phyloP scores from a whole-genome alignment of 2,329 filamentous ascomycete species.

The Colletotrichum brevisporum region DNA sequence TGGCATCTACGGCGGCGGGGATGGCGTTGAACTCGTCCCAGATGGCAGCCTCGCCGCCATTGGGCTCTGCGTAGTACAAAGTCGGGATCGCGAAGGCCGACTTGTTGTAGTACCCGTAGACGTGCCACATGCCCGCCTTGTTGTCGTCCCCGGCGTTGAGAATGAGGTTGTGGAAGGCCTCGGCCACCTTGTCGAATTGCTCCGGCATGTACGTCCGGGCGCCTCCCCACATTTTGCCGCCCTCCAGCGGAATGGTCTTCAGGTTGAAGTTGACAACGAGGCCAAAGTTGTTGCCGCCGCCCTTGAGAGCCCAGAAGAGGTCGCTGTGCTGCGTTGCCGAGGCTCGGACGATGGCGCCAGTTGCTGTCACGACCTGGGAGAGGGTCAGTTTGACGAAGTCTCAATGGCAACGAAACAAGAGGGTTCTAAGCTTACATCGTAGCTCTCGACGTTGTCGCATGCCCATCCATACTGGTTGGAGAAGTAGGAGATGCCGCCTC shows the following conservation, averaged over 20 bases:
- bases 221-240: conserved; percentile 56
- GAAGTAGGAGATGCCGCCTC: conserved; percentile 44
- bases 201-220: conserved; percentile 49
- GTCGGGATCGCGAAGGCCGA: conserved; percentile 47
- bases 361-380: conserved; percentile 57
- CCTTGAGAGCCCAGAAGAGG: conserved; percentile 70
- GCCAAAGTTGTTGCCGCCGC: conserved; percentile 70
- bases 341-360: conserved; percentile 59
- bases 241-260: conserved; percentile 50
- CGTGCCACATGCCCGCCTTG: conserved; percentile 52
- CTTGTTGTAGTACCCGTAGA: conserved; percentile 42
- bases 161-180: conserved; percentile 50
- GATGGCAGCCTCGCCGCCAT: conserved; percentile 50
- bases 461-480: conserved; percentile 55
- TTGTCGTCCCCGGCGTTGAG: conserved; percentile 50
- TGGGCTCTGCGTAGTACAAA: conserved; percentile 54
- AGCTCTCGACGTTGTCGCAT: conserved; percentile 57
- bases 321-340: conserved; percentile 59
- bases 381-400: not conserved
- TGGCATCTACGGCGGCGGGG: conserved; percentile 47
- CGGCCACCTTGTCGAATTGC: conserved; percentile 47
- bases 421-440: conserved; percentile 8
- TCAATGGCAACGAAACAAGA: too few relatives aligned
- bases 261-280: conserved; percentile 66
- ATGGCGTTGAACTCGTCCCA: conserved; percentile 54